Evolutionary conservation across 2,329 filamentous ascomycete genomes (phyloP).

Genomic region (Achaetomium macrosporum): DNA sequence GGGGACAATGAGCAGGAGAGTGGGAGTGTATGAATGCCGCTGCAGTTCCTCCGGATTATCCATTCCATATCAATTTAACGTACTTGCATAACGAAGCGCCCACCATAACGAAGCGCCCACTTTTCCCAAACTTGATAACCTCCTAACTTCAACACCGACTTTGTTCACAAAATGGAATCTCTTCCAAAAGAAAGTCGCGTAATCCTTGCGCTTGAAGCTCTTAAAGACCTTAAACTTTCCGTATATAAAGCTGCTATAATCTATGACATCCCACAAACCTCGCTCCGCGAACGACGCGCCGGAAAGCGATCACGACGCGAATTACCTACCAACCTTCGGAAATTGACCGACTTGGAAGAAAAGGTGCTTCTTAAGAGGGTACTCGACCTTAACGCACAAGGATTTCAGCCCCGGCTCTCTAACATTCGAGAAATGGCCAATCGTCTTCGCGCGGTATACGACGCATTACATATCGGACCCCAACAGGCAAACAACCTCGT

Average conservation of each 20-base stretch:
- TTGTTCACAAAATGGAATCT: too few relatives aligned
- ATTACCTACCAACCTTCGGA: background rate
- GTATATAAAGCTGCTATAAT: too few relatives aligned
- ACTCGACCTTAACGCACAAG: background rate
- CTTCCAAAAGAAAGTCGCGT: background rate
- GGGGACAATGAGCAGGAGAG: too few relatives aligned
- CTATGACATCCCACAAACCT: background rate
- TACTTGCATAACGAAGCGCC: too few relatives aligned
- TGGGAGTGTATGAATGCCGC: too few relatives aligned
- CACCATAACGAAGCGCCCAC: too few relatives aligned
- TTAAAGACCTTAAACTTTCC: background rate
- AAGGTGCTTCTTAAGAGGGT: background rate
- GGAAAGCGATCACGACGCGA: slow-evolving; percentile 1
- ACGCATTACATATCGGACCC: background rate
- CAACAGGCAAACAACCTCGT: too few relatives aligned
- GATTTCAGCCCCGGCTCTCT: background rate
- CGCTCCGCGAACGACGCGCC: background rate
- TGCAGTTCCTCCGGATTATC: too few relatives aligned
- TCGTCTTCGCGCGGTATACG: background rate
- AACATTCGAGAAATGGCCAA: background rate
- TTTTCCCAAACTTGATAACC: too few relatives aligned
- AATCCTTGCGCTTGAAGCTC: background rate
- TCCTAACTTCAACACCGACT: too few relatives aligned
- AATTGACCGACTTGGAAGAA: slow-evolving; percentile 3
- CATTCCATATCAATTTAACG: too few relatives aligned